phyloP scores from a whole-genome alignment of 371 early-diverging fungal genomes.

The Mucor plumbeus region DNA sequence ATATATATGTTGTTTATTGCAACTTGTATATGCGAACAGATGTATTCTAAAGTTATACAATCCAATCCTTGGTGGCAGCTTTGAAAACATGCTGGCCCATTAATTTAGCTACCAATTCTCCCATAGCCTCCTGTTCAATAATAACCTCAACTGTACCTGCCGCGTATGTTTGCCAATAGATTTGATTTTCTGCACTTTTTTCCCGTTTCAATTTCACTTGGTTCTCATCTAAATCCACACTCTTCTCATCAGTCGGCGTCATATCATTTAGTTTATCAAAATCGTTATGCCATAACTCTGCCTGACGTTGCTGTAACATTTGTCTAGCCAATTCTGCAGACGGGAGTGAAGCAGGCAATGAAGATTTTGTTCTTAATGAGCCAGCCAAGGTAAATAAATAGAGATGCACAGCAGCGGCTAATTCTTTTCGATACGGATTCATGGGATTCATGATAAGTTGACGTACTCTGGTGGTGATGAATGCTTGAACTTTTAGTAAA shows the following conservation, averaged over 20 bases:
- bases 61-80: slow-evolving; percentile 31
- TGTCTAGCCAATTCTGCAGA: slow-evolving; percentile 45
- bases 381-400: slow-evolving; percentile 47
- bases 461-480: slow-evolving; percentile 35
- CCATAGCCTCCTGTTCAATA: slow-evolving; percentile 41
- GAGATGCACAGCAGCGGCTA: slow-evolving; percentile 46
- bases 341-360: slow-evolving; percentile 47
- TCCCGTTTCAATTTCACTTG: neutral
- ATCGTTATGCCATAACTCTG: slow-evolving; percentile 28
- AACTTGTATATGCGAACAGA: too few species aligned
- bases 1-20: too few species aligned
- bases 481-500: slow-evolving; percentile 27
- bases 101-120: slow-evolving; percentile 30
- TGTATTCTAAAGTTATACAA: neutral
- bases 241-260: neutral
- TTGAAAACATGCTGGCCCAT: slow-evolving; percentile 46
- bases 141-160: slow-evolving; percentile 47
- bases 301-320: slow-evolving; percentile 33
- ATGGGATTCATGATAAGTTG: slow-evolving; percentile 37
- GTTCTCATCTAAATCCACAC: neutral
- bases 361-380: slow-evolving; percentile 41
- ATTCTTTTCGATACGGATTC: slow-evolving; percentile 40
- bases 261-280: slow-evolving; percentile 17
- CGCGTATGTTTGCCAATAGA: slow-evolving; percentile 47
- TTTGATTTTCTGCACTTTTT: slow-evolving; percentile 19